These are phyloP conservation scores for Salmacisia buchloeana DNA, from an alignment of 1,284 basidiomycete species.

Conservation along the genomic window DNA sequence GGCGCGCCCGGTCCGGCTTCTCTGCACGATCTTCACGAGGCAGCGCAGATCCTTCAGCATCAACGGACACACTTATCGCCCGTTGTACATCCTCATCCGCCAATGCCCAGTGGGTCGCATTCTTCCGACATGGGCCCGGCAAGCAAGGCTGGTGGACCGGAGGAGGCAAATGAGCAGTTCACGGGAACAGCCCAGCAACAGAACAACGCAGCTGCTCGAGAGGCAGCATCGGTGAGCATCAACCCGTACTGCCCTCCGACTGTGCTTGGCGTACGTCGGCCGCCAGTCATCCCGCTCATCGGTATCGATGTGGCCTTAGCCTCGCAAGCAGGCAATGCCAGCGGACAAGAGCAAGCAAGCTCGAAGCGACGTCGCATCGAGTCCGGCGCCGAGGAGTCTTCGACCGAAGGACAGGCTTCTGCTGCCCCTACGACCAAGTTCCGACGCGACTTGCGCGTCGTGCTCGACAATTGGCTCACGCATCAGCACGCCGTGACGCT, in stretches of 20 bases:
- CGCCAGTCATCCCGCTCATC: conserved; percentile 3
- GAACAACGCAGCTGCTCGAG: too few relatives aligned
- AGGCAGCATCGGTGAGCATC: background rate
- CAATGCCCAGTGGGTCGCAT: background rate
- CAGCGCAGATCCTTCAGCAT: background rate
- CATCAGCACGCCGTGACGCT: background rate
- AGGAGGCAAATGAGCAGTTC: too few relatives aligned
- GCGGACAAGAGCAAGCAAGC: background rate
- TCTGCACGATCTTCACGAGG: background rate
- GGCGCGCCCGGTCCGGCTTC: background rate
- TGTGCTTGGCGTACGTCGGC: background rate
- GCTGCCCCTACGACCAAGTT: background rate
- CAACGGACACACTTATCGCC: background rate
- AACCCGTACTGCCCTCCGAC: conserved; percentile 6
- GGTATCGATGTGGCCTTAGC: background rate
- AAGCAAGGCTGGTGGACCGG: too few relatives aligned
- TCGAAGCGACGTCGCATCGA: too few relatives aligned
- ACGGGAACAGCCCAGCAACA: too few relatives aligned
- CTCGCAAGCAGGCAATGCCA: background rate
- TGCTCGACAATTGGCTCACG: background rate
- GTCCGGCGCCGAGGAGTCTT: too few relatives aligned
- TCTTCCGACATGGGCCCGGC: too few relatives aligned
- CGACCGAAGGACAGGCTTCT: background rate
- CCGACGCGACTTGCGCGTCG: background rate
- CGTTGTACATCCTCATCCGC: background rate